These are phyloP conservation scores for Sporopachydermia quercuum DNA, from an alignment of 805 yeast genomes.

Conservation along the genomic window DNA sequence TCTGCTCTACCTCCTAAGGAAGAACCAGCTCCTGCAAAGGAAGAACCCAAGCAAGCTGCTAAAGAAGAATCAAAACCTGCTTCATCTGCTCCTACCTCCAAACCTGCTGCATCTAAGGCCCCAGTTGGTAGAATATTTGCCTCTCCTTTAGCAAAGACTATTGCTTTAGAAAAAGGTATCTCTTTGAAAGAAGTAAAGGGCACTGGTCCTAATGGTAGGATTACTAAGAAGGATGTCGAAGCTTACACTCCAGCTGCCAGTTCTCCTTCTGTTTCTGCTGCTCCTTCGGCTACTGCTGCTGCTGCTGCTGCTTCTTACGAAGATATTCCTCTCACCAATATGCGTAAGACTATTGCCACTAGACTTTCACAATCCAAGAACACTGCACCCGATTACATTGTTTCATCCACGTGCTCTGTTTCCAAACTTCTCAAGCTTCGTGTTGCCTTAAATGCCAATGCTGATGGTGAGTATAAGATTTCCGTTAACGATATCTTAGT, in stretches of 20 bases:
- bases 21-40: conserved; percentile 19
- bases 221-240: conserved; percentile 83
- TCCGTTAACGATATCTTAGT: conserved; percentile 89
- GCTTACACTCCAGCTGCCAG: conserved; percentile 28
- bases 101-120: conserved; percentile 24
- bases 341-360: conserved; percentile 89
- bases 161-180: conserved; percentile 87
- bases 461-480: conserved; percentile 77
- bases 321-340: conserved; percentile 75
- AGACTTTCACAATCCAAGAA: conserved; percentile 80
- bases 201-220: conserved; percentile 92
- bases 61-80: conserved; percentile 12
- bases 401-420: conserved; percentile 76
- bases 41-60: conserved; percentile 16
- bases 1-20: conserved; percentile 27
- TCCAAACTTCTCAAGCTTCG: conserved; percentile 85
- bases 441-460: conserved; percentile 70
- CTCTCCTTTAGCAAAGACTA: conserved; percentile 85
- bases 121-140: conserved; percentile 67
- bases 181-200: conserved; percentile 76
- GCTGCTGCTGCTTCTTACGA: conserved; percentile 46
- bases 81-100: conserved; percentile 17
- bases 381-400: conserved; percentile 82
- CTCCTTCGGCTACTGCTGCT: conserved; percentile 30
- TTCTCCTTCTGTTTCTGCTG: conserved; percentile 28